Evolutionary conservation across 257 asterid genomes (phyloP).

Genomic region (Schizonepeta tenuifolia): DNA sequence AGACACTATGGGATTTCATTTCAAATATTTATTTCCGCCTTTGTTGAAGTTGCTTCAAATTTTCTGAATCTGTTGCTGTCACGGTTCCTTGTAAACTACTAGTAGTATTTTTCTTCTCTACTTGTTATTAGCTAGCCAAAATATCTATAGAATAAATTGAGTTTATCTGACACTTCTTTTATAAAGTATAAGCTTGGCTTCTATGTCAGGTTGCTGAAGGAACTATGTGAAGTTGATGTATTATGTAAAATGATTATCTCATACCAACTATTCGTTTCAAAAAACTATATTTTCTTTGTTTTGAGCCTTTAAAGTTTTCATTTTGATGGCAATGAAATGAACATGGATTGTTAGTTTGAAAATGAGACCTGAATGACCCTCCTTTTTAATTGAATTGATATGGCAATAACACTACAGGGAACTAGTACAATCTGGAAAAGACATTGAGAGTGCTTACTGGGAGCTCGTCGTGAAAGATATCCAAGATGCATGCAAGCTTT

Average conservation of each 20-base stretch:
- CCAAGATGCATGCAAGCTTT: constrained; percentile 99
- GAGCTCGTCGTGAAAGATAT: constrained; percentile 98
- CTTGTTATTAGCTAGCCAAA: constrained; percentile 1
- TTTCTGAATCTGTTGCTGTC: not conserved
- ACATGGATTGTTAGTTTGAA: constrained; percentile 13
- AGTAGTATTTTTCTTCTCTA: not conserved
- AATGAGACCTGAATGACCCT: constrained; percentile 1
- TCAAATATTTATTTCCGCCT: constrained; percentile 8
- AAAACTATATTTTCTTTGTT: not conserved
- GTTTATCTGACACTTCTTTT: not conserved
- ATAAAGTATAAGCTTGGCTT: not conserved
- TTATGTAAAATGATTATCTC: not conserved
- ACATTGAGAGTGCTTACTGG: constrained; percentile 93
- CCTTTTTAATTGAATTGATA: constrained; percentile 4
- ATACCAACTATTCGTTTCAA: not conserved
- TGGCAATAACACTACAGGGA: constrained; percentile 58
- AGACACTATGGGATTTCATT: constrained; percentile 27
- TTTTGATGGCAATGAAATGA: constrained; percentile 15
- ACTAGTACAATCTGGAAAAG: constrained; percentile 89
- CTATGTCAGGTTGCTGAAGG: not conserved
- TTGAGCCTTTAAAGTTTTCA: not conserved
- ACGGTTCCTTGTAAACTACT: constrained; percentile 1
- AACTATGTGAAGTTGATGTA: constrained; percentile 27
- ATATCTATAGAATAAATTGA: not conserved
- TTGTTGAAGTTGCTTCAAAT: constrained; percentile 16